Evolutionary conservation across 2,329 filamentous ascomycete genomes (phyloP).

Genomic region (Phialocephala sp.): DNA sequence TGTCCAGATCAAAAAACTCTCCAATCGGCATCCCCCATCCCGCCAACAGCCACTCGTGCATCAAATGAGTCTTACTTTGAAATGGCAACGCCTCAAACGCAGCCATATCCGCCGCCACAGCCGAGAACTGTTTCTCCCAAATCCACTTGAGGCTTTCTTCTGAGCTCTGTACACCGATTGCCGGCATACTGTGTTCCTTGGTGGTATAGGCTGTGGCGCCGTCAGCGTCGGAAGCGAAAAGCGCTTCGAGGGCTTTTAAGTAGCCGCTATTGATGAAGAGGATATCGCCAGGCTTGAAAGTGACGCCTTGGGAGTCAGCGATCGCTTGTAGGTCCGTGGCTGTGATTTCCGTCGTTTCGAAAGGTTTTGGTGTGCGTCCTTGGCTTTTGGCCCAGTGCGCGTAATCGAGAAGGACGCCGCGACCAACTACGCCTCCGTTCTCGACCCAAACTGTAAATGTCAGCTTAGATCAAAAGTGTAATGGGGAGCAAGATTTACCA

Average conservation of each 20-base stretch:
- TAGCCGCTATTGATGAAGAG: slow-evolving; percentile 48
- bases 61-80: slow-evolving; percentile 21
- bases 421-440: slow-evolving; percentile 54
- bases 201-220: slow-evolving; percentile 36
- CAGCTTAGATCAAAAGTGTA: neutral
- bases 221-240: slow-evolving; percentile 31
- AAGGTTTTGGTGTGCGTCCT: slow-evolving; percentile 60
- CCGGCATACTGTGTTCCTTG: slow-evolving; percentile 20
- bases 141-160: slow-evolving; percentile 49
- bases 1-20: slow-evolving; percentile 54
- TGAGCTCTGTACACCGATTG: slow-evolving; percentile 46
- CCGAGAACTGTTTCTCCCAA: slow-evolving; percentile 52
- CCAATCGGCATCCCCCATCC: slow-evolving; percentile 59
- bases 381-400: slow-evolving; percentile 59
- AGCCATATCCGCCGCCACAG: slow-evolving; percentile 51
- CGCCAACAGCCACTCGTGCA: slow-evolving; percentile 51
- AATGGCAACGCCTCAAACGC: slow-evolving; percentile 52
- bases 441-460: slow-evolving; percentile 44
- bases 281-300: slow-evolving; percentile 46
- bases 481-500: slow-evolving; percentile 25
- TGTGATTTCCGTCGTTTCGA: slow-evolving; percentile 47
- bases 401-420: slow-evolving; percentile 60
- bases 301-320: slow-evolving; percentile 43
- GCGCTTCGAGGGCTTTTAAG: slow-evolving; percentile 41
- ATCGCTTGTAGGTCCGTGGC: slow-evolving; percentile 44